These are phyloP conservation scores for Pilasporangium apinafurcum DNA, from an alignment of 352 stramenopile species.

Conservation along the genomic window DNA sequence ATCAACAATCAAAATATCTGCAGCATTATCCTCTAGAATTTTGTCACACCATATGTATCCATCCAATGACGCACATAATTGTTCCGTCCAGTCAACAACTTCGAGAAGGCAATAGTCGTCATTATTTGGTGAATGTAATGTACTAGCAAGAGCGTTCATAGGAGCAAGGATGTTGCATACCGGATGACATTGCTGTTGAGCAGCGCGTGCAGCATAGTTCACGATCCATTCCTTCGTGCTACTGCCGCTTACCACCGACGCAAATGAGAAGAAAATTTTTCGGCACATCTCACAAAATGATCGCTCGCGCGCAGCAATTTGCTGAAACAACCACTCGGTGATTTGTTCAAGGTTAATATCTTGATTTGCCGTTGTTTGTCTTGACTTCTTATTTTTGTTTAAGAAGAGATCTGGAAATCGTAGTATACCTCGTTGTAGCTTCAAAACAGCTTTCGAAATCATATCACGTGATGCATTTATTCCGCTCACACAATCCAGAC, in stretches of 20 bases:
- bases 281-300: conserved; percentile 33
- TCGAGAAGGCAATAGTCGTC: conserved; percentile 4
- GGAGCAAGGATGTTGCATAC: conserved; percentile 37
- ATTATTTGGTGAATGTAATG: neutral
- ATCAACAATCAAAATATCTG: conserved; percentile 8
- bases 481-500: conserved; percentile 14
- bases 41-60: conserved; percentile 47
- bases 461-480: conserved; percentile 44
- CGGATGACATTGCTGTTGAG: neutral
- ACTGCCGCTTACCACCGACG: conserved; percentile 23
- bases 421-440: conserved; percentile 51
- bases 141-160: conserved; percentile 26
- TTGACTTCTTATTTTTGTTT: conserved; percentile 7
- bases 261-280: conserved; percentile 43
- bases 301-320: conserved; percentile 21
- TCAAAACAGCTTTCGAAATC: conserved; percentile 52
- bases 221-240: conserved; percentile 50
- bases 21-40: conserved; percentile 28
- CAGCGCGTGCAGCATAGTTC: conserved; percentile 18
- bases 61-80: conserved; percentile 52
- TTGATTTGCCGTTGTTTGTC: conserved; percentile 8
- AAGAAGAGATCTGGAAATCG: conserved; percentile 46
- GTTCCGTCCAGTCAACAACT: conserved; percentile 51
- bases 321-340: conserved; percentile 29
- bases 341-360: conserved; percentile 12